Evolutionary conservation across 225 moss, liverwort and hornwort species (phyloP), one percentile per base, ranked within the genome.

Genomic region (Pseudoscleropodium purum): DNA sequence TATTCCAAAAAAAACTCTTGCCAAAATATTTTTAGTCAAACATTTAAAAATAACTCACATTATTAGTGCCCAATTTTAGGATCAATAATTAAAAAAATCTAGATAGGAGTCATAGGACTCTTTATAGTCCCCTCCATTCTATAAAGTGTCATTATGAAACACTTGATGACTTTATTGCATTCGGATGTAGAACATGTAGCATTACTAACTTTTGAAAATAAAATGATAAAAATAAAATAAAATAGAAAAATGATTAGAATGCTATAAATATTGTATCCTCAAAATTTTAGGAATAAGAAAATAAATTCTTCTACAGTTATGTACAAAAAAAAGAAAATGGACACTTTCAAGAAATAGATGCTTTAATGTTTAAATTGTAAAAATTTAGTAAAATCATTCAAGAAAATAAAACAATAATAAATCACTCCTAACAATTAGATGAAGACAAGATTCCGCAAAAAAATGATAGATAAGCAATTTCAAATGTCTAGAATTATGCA

Each of bases 1-100:
- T 43, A 7, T 17, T 15, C 7, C 0, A 11, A 31, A 19, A 5
- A 30, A 30, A 0, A 30, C 0, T 73, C 0, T 47, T 0, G 7
- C 4, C 1, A 19, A 47, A 31, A 51, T 11, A 4, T 12, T 20
- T 13, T 2, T 19, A 33, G 49, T 4, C 4, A 49, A 49, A 20
- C 7, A 75, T 49, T 49, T 31, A 12, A 75, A 19, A 31, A 6
- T 0, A 75, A 75, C 9, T 30, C 47, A 45, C 18, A 11, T 11
- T 18, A 45, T 30, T 1, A 31, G 1, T 75, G 18, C 7, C 19
- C 4, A 11, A 47, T 30, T 75, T 75, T 47, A 75, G 11, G 18
- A 31, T 1, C 1, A 11, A 6, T 18, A 75, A 11, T 10, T 15
- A 52, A 52, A 30, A 30, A 75, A 47, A 47, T 45, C 45, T 45